These are phyloP conservation scores for Schrenkiella parvula DNA, from an alignment of 345 rosid genomes.

Conservation along the genomic window DNA sequence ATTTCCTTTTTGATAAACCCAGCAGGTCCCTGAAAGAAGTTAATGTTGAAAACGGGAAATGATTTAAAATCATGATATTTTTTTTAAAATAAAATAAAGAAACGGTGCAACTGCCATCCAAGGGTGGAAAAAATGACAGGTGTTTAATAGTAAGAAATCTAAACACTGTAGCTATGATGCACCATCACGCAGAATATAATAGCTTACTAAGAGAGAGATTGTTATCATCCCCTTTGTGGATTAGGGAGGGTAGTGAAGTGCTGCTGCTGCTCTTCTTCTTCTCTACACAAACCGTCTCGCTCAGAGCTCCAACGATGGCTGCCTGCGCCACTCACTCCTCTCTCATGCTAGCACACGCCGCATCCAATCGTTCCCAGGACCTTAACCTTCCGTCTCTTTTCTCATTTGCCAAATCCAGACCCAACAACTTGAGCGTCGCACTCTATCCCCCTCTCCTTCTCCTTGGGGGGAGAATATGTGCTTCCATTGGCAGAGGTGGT, in stretches of 20 bases:
- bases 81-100: too few relatives aligned
- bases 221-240: slow-evolving; percentile 28
- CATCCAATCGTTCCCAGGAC: slow-evolving; percentile 51
- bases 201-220: not conserved
- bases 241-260: not conserved
- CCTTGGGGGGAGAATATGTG: slow-evolving; percentile 19
- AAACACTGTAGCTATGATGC: not conserved
- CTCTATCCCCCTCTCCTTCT: slow-evolving; percentile 41
- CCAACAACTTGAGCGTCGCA: slow-evolving; percentile 30
- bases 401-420: slow-evolving; percentile 54
- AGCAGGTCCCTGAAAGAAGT: too few relatives aligned
- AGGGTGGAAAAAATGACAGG: not conserved
- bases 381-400: slow-evolving; percentile 41
- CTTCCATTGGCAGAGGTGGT: slow-evolving; percentile 10
- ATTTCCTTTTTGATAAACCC: too few relatives aligned
- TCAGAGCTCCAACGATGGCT: slow-evolving; percentile 45
- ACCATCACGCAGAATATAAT: slow-evolving; percentile 11
- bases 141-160: not conserved
- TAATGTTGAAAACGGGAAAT: too few relatives aligned
- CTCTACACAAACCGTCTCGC: not conserved
- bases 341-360: slow-evolving; percentile 48
- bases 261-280: not conserved
- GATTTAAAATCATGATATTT: too few relatives aligned
- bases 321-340: slow-evolving; percentile 46
- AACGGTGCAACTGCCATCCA: not conserved